phyloP scores from a whole-genome alignment of 2,329 filamentous ascomycete species.

The Pseudogymnoascus destructans region DNA sequence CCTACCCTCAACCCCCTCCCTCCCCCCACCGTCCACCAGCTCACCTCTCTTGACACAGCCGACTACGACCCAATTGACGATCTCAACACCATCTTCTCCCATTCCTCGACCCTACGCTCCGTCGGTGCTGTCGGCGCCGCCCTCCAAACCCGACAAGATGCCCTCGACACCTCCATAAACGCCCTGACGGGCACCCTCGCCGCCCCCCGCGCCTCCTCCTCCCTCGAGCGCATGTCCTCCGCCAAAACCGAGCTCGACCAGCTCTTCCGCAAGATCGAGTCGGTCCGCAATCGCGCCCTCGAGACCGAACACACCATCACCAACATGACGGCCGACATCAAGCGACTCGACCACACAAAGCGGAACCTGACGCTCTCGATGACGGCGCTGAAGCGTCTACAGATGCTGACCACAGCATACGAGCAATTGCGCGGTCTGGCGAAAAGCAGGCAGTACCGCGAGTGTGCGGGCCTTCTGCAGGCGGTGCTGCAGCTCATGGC shows the following conservation, averaged over 20 bases:
- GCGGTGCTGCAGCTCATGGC: conserved; percentile 96
- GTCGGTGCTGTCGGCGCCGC: conserved; percentile 61
- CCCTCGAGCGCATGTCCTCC: conserved; percentile 78
- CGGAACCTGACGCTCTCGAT: conserved; percentile 92
- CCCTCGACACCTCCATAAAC: conserved; percentile 65
- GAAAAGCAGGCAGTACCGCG: conserved; percentile 78
- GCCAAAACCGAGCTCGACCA: conserved; percentile 81
- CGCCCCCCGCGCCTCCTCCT: conserved; percentile 73
- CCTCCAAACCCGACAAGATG: conserved; percentile 66
- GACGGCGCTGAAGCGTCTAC: conserved; percentile 90
- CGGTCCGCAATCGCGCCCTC: conserved; percentile 74
- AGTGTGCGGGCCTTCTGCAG: conserved; percentile 86
- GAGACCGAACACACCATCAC: conserved; percentile 94
- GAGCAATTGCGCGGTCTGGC: conserved; percentile 80
- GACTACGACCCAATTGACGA: conserved; percentile 91
- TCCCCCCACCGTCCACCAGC: conserved; percentile 10
- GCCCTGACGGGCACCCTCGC: conserved; percentile 59
- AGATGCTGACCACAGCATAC: conserved; percentile 99
- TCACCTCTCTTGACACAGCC: conserved; percentile 31
- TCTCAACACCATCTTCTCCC: conserved; percentile 85
- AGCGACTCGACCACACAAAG: conserved; percentile 91
- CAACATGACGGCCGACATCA: conserved; percentile 98
- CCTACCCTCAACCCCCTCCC: not conserved
- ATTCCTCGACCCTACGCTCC: conserved; percentile 70
- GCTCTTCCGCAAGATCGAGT: conserved; percentile 90